phyloP scores from a whole-genome alignment of 305 asterid genomes.

The Fraxinus greggii region DNA sequence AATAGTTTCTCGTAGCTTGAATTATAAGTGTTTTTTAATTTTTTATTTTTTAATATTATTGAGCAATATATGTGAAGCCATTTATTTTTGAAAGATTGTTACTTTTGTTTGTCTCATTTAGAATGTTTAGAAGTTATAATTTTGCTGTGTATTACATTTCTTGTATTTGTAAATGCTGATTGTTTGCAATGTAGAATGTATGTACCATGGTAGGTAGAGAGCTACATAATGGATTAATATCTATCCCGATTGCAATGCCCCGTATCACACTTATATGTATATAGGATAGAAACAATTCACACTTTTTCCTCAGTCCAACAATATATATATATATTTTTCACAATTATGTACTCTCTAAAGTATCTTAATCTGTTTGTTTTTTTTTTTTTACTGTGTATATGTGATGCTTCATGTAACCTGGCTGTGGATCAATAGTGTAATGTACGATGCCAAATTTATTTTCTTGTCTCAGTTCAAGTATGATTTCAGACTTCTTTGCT shows the following conservation, averaged over 20 bases:
- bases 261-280: background rate
- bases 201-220: background rate
- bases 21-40: background rate
- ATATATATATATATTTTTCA: too few relatives aligned
- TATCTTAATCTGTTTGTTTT: background rate
- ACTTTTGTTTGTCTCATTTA: background rate
- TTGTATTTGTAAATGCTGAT: background rate
- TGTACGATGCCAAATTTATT: background rate
- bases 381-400: background rate
- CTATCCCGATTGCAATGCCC: background rate
- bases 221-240: background rate
- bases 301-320: background rate
- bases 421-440: background rate
- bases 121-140: background rate
- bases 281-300: background rate
- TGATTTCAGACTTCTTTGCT: background rate
- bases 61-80: background rate
- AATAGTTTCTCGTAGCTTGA: background rate
- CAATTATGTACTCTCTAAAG: background rate
- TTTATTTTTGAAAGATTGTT: background rate
- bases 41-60: background rate
- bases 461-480: background rate
- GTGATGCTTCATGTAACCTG: background rate
- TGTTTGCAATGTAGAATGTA: background rate
- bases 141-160: background rate